A percentile compares a stretch with the other conserved stretches of the same genome.
These are phyloP conservation scores for Glutinoglossum americanum DNA, from an alignment of 495 filamentous ascomycete species.

Conservation along the genomic window DNA sequence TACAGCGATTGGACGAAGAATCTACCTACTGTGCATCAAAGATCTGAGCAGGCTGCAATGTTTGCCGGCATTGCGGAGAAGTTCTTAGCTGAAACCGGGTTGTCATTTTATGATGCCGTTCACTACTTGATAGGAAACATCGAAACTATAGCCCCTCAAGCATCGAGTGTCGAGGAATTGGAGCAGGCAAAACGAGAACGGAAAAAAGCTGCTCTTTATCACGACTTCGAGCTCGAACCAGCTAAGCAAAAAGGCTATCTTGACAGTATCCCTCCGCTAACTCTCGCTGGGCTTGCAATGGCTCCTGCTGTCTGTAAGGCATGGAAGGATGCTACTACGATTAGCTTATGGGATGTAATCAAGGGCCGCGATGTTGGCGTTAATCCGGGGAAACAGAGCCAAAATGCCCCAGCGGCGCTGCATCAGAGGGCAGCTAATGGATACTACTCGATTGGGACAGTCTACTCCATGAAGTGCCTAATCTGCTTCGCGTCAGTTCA, in stretches of 20 bases:
- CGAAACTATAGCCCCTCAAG: neutral
- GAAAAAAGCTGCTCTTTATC: neutral
- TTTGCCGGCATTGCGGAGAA: neutral
- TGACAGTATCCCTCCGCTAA: neutral
- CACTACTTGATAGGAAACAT: constrained; percentile 1
- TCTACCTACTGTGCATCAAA: neutral
- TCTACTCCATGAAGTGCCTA: constrained; percentile 14
- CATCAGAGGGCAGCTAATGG: neutral
- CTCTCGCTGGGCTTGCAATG: neutral
- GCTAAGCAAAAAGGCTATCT: neutral
- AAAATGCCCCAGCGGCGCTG: constrained; percentile 2
- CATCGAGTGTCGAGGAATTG: constrained; percentile 6
- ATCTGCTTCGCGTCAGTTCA: constrained; percentile 16
- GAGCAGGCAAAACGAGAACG: constrained; percentile 10
- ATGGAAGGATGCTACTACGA: neutral
- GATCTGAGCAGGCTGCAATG: neutral
- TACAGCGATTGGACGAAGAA: constrained; percentile 14
- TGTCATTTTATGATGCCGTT: neutral
- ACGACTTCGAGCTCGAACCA: neutral
- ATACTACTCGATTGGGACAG: constrained; percentile 14
- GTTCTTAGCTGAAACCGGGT: neutral
- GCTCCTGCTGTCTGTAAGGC: constrained; percentile 1
- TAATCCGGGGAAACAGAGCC: neutral
- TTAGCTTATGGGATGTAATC: constrained; percentile 2
- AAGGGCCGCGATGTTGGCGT: neutral